Evolutionary conservation across 2,329 filamentous ascomycete genomes (phyloP).

Genomic region (Colletotrichum magnum): DNA sequence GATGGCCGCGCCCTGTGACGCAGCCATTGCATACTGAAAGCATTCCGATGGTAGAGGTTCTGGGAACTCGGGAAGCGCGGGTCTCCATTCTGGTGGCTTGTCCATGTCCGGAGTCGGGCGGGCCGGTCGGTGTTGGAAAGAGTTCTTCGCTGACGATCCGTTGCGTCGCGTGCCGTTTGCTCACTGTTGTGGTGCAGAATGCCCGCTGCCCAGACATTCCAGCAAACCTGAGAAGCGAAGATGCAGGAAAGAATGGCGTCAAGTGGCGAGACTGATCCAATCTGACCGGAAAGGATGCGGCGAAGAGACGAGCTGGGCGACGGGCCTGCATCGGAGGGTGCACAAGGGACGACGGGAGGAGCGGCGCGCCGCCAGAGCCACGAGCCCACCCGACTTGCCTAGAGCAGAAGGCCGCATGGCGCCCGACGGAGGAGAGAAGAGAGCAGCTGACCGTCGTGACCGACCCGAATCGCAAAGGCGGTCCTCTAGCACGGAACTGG

Average conservation of each 20-base stretch:
- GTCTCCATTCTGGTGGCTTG: conserved; percentile 23
- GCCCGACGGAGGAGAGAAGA: conserved; percentile 18
- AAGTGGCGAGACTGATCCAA: conserved; percentile 24
- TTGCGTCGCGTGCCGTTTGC: background rate
- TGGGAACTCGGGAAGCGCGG: conserved; percentile 16
- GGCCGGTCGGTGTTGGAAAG: conserved; percentile 22
- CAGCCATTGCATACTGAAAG: conserved; percentile 21
- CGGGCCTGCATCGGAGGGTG: conserved; percentile 18
- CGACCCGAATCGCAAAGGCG: conserved; percentile 31
- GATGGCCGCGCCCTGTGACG: conserved; percentile 34
- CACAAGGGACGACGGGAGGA: conserved; percentile 11
- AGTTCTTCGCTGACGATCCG: conserved; percentile 17
- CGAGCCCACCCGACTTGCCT: conserved; percentile 28
- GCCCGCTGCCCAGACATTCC: conserved; percentile 13
- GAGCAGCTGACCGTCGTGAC: conserved; percentile 39
- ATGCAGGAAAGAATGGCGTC: conserved; percentile 13
- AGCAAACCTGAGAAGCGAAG: conserved; percentile 4
- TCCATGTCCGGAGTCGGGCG: conserved; percentile 24
- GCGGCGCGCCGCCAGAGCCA: conserved; percentile 35
- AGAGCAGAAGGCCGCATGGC: conserved; percentile 38
- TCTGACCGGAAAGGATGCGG: conserved; percentile 16
- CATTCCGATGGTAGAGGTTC: conserved; percentile 9
- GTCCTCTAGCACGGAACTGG: conserved; percentile 30
- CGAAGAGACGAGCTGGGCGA: conserved; percentile 8
- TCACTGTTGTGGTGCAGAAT: background rate